phyloP scores from a whole-genome alignment of 345 rosid species.

The Moringa oleifera region DNA sequence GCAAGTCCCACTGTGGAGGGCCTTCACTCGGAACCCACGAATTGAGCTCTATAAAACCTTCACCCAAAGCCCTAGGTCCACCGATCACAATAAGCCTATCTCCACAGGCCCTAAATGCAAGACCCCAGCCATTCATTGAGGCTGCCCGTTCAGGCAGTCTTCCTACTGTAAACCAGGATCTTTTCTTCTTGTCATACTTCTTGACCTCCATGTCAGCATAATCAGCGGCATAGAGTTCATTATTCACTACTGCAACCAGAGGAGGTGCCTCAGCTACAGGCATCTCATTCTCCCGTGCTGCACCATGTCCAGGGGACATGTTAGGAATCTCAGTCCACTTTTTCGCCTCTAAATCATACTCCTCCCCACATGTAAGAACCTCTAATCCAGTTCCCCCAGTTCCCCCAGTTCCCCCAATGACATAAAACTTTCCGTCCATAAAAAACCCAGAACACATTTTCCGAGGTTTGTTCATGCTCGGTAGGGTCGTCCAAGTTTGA shows the following conservation, averaged over 20 bases:
- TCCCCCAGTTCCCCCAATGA: slow-evolving; percentile 79
- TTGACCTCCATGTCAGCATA: slow-evolving; percentile 75
- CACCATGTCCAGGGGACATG: slow-evolving; percentile 67
- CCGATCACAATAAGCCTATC: slow-evolving; percentile 83
- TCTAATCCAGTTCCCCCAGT: slow-evolving; percentile 41
- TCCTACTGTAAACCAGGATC: slow-evolving; percentile 63
- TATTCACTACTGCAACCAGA: slow-evolving; percentile 76
- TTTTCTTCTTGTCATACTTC: slow-evolving; percentile 59
- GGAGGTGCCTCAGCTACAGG: slow-evolving; percentile 88
- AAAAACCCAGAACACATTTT: slow-evolving; percentile 94
- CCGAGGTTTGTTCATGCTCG: slow-evolving; percentile 76
- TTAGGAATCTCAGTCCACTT: slow-evolving; percentile 73
- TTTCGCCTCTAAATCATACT: slow-evolving; percentile 60
- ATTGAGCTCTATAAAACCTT: slow-evolving; percentile 77
- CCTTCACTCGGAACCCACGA: slow-evolving; percentile 79
- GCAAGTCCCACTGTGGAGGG: slow-evolving; percentile 72
- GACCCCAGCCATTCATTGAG: slow-evolving; percentile 95
- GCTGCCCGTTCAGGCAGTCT: slow-evolving; percentile 76
- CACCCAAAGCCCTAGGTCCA: slow-evolving; percentile 69
- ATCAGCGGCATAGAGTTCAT: slow-evolving; percentile 81
- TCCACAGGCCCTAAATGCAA: slow-evolving; percentile 92
- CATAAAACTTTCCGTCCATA: slow-evolving; percentile 85
- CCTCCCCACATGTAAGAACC: slow-evolving; percentile 77
- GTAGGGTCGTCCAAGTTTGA: slow-evolving; percentile 52
- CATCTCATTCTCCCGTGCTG: slow-evolving; percentile 37